Base-by-base conservation (phyloP, 2,329 filamentous ascomycete genomes). In the Stromatinia cepivora region DNA sequence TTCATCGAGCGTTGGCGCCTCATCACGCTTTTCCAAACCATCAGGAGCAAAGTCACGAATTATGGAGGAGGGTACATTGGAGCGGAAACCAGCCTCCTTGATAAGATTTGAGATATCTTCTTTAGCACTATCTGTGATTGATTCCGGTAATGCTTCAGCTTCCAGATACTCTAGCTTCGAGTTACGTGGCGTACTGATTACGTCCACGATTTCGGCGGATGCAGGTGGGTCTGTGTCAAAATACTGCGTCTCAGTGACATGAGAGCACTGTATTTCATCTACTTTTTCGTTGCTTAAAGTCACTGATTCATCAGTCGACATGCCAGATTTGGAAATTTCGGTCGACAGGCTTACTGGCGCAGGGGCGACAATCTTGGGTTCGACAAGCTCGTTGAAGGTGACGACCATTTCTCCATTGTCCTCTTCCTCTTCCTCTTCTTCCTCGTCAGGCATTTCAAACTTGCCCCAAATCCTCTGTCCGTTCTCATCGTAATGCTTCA, bases 401-500 rank as follows among this genome's bases (percentile, higher is more conserved):
- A 93, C 70, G 9, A 83, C 83, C n/a, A 88, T 84, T 62, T 85
- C 82, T 0, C 90, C 90, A 71, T 89, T 84, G 69, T 90, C 85
- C 64, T 82, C 81, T 3, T 79, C 80, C 13, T 82, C 82, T 20
- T 84, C 81, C 0, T 86, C 86, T 17, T 87, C 87, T 15, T 87
- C 86, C 9, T 88, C 85, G 10, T 86, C 86, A 0, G 90, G 90
- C 74, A 88, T 88, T 75, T 96, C 92, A 73, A 96, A 95, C 70
- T 89, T 91, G 71, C 86, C 88, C 74, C 94, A 97, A 13, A 92
- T 80, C 13, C 92, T 85, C 71, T 90, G 83, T 0, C 92, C 93
- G 0, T 90, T 89, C 52, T 85, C 84, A 73, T 94, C 88, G 72
- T 88, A 88, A 25, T 80, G 78, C 75, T 86, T 89, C 72, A 88